phyloP scores from a whole-genome alignment of 305 asterid genomes.

The Ajuga reptans region DNA sequence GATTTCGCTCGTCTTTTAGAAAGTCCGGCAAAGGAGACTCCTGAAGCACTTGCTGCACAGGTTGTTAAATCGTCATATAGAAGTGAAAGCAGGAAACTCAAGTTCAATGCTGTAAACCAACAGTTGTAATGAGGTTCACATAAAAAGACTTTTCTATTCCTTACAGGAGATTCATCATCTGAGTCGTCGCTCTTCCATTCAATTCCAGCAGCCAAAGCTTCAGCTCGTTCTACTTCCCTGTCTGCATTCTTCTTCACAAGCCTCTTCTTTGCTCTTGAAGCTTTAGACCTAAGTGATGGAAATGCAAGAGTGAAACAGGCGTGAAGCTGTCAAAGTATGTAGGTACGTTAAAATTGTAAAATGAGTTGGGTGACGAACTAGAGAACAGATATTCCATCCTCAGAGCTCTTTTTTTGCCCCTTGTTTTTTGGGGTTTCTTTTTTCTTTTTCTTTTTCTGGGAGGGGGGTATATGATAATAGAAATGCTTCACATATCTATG shows the following conservation, averaged over 20 bases:
- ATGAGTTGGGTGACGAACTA: background rate
- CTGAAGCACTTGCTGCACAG: slow-evolving; percentile 33
- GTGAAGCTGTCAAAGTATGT: background rate
- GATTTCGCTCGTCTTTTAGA: slow-evolving; percentile 61
- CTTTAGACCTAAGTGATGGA: slow-evolving; percentile 45
- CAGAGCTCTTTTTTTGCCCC: background rate
- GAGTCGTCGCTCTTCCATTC: slow-evolving; percentile 77
- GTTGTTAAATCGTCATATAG: slow-evolving; percentile 12
- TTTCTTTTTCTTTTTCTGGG: background rate
- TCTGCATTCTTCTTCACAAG: slow-evolving; percentile 46
- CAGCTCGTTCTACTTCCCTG: slow-evolving; percentile 53
- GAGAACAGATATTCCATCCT: background rate
- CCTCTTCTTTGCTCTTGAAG: slow-evolving; percentile 63
- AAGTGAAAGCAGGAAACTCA: slow-evolving; percentile 2
- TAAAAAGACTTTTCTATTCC: slow-evolving; percentile 14
- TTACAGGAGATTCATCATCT: slow-evolving; percentile 58
- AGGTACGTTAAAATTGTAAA: background rate
- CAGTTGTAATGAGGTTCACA: background rate
- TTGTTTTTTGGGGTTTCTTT: background rate
- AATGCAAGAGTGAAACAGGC: slow-evolving; percentile 10
- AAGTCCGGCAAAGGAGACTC: slow-evolving; percentile 69
- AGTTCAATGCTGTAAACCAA: slow-evolving; percentile 1
- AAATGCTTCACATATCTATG: background rate
- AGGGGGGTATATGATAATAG: background rate
- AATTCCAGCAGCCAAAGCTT: slow-evolving; percentile 73